These are phyloP conservation scores for Colletotrichum sp. DNA, from an alignment of 2,329 filamentous ascomycete genomes.

Conservation along the genomic window DNA sequence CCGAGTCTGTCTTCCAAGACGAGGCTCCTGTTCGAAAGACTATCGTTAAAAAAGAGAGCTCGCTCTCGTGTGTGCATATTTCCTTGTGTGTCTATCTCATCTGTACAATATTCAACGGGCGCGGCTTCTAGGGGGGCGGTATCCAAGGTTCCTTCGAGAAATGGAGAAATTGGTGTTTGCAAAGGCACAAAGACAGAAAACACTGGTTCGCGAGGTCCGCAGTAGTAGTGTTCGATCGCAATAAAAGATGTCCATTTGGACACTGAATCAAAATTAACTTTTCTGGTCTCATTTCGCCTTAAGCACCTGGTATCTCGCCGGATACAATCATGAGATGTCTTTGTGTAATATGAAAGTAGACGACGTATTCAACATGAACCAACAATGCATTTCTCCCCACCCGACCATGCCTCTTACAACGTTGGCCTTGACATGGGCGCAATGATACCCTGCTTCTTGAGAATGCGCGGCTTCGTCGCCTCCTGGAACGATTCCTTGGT, in stretches of 20 bases:
- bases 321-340: not conserved
- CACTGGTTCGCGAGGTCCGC: not conserved
- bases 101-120: conserved; percentile 13
- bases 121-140: not conserved
- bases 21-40: not conserved
- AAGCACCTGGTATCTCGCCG: not conserved
- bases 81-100: conserved; percentile 6
- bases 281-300: not conserved
- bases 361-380: not conserved
- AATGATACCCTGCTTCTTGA: conserved; percentile 92
- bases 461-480: conserved; percentile 83
- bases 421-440: conserved; percentile 83
- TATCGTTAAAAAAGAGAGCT: not conserved
- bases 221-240: not conserved
- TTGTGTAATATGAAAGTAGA: not conserved
- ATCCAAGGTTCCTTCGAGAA: not conserved
- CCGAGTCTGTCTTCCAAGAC: not conserved
- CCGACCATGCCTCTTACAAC: conserved; percentile 27
- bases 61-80: conserved; percentile 12
- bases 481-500: conserved; percentile 96
- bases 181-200: not conserved
- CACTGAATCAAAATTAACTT: not conserved
- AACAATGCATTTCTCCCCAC: not conserved
- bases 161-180: conserved; percentile 7
- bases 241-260: not conserved